Percentiles rank a stretch among this genome's conserved stretches.
Conservation (phyloP, 768 basidiomycete species). For the Phylloporus arenicola region DNA sequence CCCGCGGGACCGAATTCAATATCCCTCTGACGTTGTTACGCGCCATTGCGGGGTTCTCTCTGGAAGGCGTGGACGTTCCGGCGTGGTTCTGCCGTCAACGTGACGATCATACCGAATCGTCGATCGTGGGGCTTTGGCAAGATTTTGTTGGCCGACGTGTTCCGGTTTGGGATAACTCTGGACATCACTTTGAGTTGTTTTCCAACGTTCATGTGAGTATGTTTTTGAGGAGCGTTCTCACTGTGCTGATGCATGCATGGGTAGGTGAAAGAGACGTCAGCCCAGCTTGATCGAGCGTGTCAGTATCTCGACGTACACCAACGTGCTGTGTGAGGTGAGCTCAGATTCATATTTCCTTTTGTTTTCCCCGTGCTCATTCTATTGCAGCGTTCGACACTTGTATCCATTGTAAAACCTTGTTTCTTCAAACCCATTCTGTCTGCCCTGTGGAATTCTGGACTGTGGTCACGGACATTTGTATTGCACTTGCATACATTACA, state of each 20-base stretch:
- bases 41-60: constrained; percentile 44
- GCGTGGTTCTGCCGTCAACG: background rate
- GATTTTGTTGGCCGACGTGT: constrained; percentile 33
- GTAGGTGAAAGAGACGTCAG: constrained; percentile 21
- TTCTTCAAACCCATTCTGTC: no score
- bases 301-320: constrained; percentile 6
- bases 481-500: no score
- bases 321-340: background rate
- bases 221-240: background rate
- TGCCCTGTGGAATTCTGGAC: no score
- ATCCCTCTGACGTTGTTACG: constrained; percentile 47
- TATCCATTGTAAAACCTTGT: no score
- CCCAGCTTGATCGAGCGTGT: constrained; percentile 20
- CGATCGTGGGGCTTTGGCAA: constrained; percentile 45
- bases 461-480: no score
- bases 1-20: background rate
- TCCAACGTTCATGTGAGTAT: constrained; percentile 43
- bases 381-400: no score
- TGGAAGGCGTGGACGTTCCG: constrained; percentile 35
- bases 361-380: background rate
- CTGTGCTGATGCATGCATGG: background rate
- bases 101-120: background rate
- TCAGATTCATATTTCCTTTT: background rate
- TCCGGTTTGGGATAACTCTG: constrained; percentile 52
- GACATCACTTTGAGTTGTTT: constrained; percentile 63